A percentile compares a stretch with the other conserved stretches of the same genome.
Evolutionary conservation across 2,329 filamentous ascomycete genomes (phyloP).

Genomic region (Metarhizium guizhouense): DNA sequence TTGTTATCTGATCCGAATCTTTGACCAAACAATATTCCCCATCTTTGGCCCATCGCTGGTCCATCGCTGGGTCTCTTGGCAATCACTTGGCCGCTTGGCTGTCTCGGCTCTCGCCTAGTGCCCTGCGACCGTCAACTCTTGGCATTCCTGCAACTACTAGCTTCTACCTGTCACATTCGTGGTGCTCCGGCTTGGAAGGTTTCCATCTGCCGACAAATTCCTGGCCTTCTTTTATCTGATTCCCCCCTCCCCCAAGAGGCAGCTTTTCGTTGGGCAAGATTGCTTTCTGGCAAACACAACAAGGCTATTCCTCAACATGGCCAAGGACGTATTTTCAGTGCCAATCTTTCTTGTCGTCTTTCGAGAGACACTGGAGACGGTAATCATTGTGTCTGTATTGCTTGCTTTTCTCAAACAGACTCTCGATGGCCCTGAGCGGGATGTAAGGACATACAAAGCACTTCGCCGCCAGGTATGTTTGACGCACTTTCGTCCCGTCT

Average conservation of each 20-base stretch:
- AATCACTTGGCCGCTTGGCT: not conserved
- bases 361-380: slow-evolving; percentile 73
- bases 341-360: slow-evolving; percentile 88
- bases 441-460: slow-evolving; percentile 55
- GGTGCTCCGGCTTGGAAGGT: not conserved
- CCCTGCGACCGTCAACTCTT: not conserved
- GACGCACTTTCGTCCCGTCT: not conserved
- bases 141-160: not conserved
- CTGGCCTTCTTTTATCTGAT: not conserved
- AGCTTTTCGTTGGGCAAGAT: not conserved
- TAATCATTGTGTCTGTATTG: slow-evolving; percentile 79
- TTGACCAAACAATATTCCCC: not conserved
- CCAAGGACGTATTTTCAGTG: slow-evolving; percentile 64
- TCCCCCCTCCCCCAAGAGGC: not conserved
- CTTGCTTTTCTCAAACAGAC: slow-evolving; percentile 80
- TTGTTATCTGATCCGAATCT: slow-evolving; percentile 7
- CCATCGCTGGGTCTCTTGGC: not conserved
- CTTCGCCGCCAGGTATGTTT: slow-evolving; percentile 52
- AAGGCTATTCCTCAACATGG: slow-evolving; percentile 30
- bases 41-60: not conserved
- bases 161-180: not conserved
- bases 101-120: not conserved
- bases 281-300: not conserved
- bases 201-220: not conserved
- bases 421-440: slow-evolving; percentile 53